A percentile compares a stretch with the other conserved stretches of the same genome.
Evolutionary conservation across 2,329 filamentous ascomycete genomes (phyloP).

Genomic region (Pyricularia pennisetigena): DNA sequence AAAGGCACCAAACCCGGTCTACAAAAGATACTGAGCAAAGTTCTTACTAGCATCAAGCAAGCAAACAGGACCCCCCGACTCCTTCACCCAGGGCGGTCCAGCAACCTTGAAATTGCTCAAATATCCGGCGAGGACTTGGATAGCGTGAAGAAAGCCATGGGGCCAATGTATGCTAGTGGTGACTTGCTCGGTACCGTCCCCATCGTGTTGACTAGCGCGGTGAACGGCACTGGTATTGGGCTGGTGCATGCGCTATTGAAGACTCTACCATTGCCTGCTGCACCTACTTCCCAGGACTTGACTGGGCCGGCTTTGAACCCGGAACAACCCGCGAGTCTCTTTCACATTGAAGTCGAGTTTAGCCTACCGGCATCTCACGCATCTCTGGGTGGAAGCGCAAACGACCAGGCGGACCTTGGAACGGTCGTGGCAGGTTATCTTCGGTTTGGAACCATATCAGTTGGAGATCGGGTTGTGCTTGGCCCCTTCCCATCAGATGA

Average conservation of each 20-base stretch:
- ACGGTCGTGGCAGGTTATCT: conserved; percentile 80
- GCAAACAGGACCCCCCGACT: conserved; percentile 66
- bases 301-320: conserved; percentile 46
- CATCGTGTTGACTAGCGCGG: conserved; percentile 78
- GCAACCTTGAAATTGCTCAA: conserved; percentile 39
- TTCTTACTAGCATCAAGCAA: conserved; percentile 66
- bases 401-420: conserved; percentile 37
- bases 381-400: conserved; percentile 27
- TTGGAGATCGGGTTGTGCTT: conserved; percentile 69
- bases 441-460: conserved; percentile 64
- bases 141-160: conserved; percentile 47
- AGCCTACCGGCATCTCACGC: conserved; percentile 57
- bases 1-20: conserved; percentile 66
- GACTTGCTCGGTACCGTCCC: conserved; percentile 53
- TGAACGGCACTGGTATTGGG: conserved; percentile 74
- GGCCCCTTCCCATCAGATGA: conserved; percentile 63
- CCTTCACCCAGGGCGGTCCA: conserved; percentile 37
- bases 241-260: conserved; percentile 74
- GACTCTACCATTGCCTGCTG: conserved; percentile 58
- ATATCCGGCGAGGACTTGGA: conserved; percentile 46
- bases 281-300: conserved; percentile 42
- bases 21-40: conserved; percentile 58
- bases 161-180: conserved; percentile 32
- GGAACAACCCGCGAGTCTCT: conserved; percentile 55
- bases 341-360: conserved; percentile 89